Percentiles rank a stretch among this genome's conserved stretches.
These are phyloP conservation scores for Eucalyptus cloeziana DNA, from an alignment of 345 rosid genomes.

Conservation along the genomic window DNA sequence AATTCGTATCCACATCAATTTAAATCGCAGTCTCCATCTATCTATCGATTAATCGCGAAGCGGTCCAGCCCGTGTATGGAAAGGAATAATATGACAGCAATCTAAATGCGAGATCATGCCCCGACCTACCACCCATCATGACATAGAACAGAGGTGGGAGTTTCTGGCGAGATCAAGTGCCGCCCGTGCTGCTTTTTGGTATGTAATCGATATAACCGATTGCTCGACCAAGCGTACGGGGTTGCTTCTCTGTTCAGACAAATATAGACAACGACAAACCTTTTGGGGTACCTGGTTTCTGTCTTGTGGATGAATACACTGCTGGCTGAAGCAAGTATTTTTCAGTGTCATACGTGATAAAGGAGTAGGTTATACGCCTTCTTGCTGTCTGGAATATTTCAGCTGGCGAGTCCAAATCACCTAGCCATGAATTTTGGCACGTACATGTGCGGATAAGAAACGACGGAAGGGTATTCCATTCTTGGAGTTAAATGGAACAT, in stretches of 20 bases:
- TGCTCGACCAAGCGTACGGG: background rate
- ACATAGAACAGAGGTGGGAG: background rate
- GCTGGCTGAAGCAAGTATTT: background rate
- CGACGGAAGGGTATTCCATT: background rate
- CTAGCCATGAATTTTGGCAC: background rate
- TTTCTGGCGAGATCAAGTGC: background rate
- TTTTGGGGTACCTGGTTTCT: background rate
- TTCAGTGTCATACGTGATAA: background rate
- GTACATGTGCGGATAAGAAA: background rate
- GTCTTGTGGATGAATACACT: background rate
- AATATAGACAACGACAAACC: background rate
- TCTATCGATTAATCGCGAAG: background rate
- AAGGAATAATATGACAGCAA: background rate
- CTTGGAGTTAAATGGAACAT: background rate
- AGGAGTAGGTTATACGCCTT: background rate
- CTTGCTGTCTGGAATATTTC: background rate
- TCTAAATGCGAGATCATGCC: background rate
- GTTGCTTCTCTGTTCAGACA: background rate
- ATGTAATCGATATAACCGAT: background rate
- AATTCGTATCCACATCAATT: background rate
- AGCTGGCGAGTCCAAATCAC: background rate
- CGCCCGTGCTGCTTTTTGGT: background rate
- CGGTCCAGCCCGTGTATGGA: background rate
- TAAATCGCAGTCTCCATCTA: background rate
- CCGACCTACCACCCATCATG: background rate